Percentiles rank a stretch among this genome's conserved stretches.
phyloP scores from a whole-genome alignment of 169 alveolate genomes.

The Plasmodium knowlesi region DNA sequence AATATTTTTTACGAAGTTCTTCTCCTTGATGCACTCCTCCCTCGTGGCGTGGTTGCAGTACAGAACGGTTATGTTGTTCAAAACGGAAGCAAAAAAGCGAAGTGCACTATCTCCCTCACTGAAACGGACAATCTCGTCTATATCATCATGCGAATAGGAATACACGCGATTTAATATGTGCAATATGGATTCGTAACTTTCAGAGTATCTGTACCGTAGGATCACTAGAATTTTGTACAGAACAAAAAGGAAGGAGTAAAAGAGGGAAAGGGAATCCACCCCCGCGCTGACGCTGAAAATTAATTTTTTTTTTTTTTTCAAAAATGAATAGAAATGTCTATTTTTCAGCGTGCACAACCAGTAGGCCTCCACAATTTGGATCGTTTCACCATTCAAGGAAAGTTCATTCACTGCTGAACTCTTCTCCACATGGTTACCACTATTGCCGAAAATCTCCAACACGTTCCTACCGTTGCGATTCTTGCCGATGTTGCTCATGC shows the following conservation, averaged over 20 bases:
- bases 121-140: neutral
- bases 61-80: slow-evolving; percentile 34
- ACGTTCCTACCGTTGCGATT: neutral
- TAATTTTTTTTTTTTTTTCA: slow-evolving; percentile 31
- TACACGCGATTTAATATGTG: slow-evolving; percentile 13
- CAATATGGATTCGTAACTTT: neutral
- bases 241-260: slow-evolving; percentile 49
- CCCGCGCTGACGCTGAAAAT: slow-evolving; percentile 71
- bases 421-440: neutral
- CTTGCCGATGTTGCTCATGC: neutral
- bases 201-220: neutral
- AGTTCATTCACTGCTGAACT: neutral
- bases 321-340: slow-evolving; percentile 21
- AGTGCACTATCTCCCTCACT: neutral
- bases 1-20: slow-evolving; percentile 24
- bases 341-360: slow-evolving; percentile 12
- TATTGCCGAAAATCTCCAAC: neutral
- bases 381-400: neutral
- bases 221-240: slow-evolving; percentile 44
- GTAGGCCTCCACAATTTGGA: slow-evolving; percentile 49
- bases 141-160: slow-evolving; percentile 24
- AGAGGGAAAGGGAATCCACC: slow-evolving; percentile 42
- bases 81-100: slow-evolving; percentile 9
- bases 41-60: slow-evolving; percentile 51
- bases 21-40: slow-evolving; percentile 27